Percentiles rank a stretch among this genome's conserved stretches.
These are phyloP conservation scores for Citrullus colocynthis DNA, from an alignment of 306 rosid species.

Conservation along the genomic window DNA sequence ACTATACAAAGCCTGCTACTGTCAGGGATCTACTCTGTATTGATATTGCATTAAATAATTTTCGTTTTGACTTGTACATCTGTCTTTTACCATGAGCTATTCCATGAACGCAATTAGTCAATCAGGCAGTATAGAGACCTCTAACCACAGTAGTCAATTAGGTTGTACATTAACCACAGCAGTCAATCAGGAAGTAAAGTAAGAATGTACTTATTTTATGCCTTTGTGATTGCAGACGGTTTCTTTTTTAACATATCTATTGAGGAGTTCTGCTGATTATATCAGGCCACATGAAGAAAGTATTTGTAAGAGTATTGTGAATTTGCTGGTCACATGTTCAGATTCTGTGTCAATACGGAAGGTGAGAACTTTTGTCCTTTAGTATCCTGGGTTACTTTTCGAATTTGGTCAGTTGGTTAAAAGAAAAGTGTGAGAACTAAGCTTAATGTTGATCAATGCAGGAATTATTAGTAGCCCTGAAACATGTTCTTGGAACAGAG, in stretches of 20 bases:
- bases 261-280: conserved; percentile 93
- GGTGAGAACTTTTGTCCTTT: conserved; percentile 29
- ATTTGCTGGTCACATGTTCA: conserved; percentile 92
- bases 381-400: neutral
- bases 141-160: neutral
- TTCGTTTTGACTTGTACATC: neutral
- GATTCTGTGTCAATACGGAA: conserved; percentile 97
- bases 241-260: conserved; percentile 84
- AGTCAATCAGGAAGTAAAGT: neutral
- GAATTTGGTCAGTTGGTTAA: neutral
- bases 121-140: neutral
- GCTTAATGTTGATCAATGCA: conserved; percentile 31
- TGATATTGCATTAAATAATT: neutral
- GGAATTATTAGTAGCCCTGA: conserved; percentile 87
- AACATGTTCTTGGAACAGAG: conserved; percentile 99
- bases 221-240: conserved; percentile 61
- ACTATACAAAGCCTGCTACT: neutral
- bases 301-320: conserved; percentile 97
- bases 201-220: conserved; percentile 11
- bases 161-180: neutral
- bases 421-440: conserved; percentile 1
- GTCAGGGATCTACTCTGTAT: neutral
- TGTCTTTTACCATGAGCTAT: neutral
- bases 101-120: neutral
- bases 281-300: conserved; percentile 97